phyloP scores from a whole-genome alignment of 495 filamentous ascomycete genomes.

The Talaromyces thailandensis region DNA sequence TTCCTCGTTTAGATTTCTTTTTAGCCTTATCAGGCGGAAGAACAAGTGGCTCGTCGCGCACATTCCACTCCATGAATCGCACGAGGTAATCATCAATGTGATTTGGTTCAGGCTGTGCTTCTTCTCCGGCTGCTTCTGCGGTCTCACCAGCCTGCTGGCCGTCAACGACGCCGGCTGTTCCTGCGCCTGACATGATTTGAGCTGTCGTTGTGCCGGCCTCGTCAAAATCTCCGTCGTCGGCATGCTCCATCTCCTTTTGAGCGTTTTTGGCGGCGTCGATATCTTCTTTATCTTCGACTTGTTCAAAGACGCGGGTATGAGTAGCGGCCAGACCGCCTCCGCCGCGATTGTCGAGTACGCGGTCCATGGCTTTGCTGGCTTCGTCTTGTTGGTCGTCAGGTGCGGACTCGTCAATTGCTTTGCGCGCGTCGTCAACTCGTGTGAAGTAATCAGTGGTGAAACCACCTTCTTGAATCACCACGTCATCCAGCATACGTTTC shows the following conservation, averaged over 20 bases:
- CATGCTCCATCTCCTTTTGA: constrained; percentile 76
- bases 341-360: constrained; percentile 58
- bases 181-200: constrained; percentile 12
- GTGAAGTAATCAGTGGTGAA: constrained; percentile 98
- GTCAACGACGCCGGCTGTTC: constrained; percentile 13
- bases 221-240: constrained; percentile 87
- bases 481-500: constrained; percentile 95
- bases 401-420: constrained; percentile 54
- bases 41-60: constrained; percentile 69
- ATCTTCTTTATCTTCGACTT: constrained; percentile 90
- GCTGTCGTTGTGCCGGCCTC: constrained; percentile 52
- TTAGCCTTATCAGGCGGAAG: constrained; percentile 73
- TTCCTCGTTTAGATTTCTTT: constrained; percentile 67
- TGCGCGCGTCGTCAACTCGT: constrained; percentile 57
- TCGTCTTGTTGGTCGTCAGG: constrained; percentile 50
- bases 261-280: constrained; percentile 77
- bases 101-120: constrained; percentile 29
- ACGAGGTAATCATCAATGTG: constrained; percentile 85
- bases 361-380: constrained; percentile 76
- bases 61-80: constrained; percentile 62
- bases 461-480: constrained; percentile 96
- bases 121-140: constrained; percentile 21
- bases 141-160: constrained; percentile 21
- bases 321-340: constrained; percentile 23
- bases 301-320: constrained; percentile 59